Evolutionary conservation across 2,329 filamentous ascomycete genomes (phyloP).

Genomic region (Ophiocordyceps camponoti-rufipedis): DNA sequence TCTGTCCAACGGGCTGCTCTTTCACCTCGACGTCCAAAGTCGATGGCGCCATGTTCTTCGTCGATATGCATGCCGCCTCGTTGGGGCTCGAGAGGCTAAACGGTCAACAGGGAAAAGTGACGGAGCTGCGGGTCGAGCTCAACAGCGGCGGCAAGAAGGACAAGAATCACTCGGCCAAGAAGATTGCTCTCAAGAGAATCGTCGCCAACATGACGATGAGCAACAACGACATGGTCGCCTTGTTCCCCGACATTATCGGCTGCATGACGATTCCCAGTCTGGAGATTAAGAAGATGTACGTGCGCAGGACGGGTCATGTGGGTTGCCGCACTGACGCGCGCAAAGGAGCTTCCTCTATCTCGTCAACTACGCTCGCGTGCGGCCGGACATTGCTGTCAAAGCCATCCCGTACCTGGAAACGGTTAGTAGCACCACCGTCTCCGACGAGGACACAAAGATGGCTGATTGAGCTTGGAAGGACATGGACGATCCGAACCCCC

Average conservation of each 20-base stretch:
- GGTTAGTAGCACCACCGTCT: slow-evolving; percentile 26
- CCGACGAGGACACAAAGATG: not conserved
- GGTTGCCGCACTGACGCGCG: not conserved
- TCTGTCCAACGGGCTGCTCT: not conserved
- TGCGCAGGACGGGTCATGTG: slow-evolving; percentile 1
- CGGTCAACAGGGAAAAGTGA: slow-evolving; percentile 82
- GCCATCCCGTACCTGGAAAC: slow-evolving; percentile 74
- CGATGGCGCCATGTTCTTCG: slow-evolving; percentile 14
- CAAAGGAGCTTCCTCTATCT: slow-evolving; percentile 89
- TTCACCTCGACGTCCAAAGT: not conserved
- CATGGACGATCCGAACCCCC: slow-evolving; percentile 80
- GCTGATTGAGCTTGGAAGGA: slow-evolving; percentile 38
- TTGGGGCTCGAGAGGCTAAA: slow-evolving; percentile 29
- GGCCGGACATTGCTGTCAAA: slow-evolving; percentile 85
- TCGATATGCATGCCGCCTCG: slow-evolving; percentile 33
- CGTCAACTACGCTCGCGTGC: slow-evolving; percentile 90
- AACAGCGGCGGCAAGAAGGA: slow-evolving; percentile 93
- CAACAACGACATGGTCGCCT: slow-evolving; percentile 97
- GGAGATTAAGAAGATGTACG: slow-evolving; percentile 99
- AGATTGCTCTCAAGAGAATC: slow-evolving; percentile 97
- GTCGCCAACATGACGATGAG: slow-evolving; percentile 99
- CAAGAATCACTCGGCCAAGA: slow-evolving; percentile 88
- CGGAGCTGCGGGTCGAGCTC: slow-evolving; percentile 86
- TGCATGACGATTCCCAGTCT: slow-evolving; percentile 91
- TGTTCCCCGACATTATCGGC: slow-evolving; percentile 86